A percentile compares a stretch with the other conserved stretches of the same genome.
Evolutionary conservation across 495 filamentous ascomycete species (phyloP).

Genomic region (Talaromyces nanjingensis): DNA sequence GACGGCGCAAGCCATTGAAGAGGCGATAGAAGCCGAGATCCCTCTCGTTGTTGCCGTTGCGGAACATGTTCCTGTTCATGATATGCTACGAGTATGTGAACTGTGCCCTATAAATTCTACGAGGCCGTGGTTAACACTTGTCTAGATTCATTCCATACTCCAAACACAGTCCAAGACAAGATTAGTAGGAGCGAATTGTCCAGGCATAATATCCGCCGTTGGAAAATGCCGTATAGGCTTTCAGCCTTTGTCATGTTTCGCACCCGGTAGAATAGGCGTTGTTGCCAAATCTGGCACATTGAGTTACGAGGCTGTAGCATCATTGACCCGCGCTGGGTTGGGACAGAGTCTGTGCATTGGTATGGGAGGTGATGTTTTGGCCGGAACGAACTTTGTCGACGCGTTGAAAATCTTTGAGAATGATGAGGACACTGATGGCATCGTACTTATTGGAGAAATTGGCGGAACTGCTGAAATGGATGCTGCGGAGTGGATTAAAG

Average conservation of each 20-base stretch:
- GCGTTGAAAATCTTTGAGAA: constrained; percentile 65
- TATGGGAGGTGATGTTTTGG: constrained; percentile 79
- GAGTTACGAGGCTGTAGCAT: constrained; percentile 82
- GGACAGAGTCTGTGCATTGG: constrained; percentile 84
- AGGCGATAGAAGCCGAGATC: constrained; percentile 84
- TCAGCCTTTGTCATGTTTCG: constrained; percentile 72
- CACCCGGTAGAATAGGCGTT: constrained; percentile 70
- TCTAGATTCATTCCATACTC: constrained; percentile 68
- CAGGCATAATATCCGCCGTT: constrained; percentile 79
- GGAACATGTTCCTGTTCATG: constrained; percentile 84
- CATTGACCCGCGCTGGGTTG: constrained; percentile 71
- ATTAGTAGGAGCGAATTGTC: constrained; percentile 79
- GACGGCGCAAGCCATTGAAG: constrained; percentile 72
- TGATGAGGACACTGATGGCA: constrained; percentile 72
- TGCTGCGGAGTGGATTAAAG: constrained; percentile 71
- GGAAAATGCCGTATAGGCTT: constrained; percentile 82
- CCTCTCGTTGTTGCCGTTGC: constrained; percentile 84
- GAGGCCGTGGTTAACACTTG: background rate
- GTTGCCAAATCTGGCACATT: constrained; percentile 84
- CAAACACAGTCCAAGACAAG: constrained; percentile 73
- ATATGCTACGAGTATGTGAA: constrained; percentile 64
- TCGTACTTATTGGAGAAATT: constrained; percentile 79
- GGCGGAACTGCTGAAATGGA: constrained; percentile 77
- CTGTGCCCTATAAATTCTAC: background rate
- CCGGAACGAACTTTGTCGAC: constrained; percentile 76